Base-by-base conservation (phyloP, 2,329 filamentous ascomycete genomes). In the Lasiodiplodia sp. region DNA sequence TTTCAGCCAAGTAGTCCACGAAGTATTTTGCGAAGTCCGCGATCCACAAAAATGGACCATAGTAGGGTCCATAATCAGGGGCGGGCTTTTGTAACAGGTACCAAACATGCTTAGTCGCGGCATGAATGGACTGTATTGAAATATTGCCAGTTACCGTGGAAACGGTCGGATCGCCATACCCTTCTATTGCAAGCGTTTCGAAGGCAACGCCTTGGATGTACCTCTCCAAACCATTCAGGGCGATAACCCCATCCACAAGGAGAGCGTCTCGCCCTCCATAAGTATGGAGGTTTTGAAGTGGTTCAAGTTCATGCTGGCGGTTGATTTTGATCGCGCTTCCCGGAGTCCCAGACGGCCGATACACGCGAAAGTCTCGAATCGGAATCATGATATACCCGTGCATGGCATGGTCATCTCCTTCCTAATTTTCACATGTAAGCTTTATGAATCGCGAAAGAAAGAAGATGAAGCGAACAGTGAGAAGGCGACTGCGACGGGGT, bases 1-100 rank as follows among this genome's bases (percentile, higher is more conserved):
- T 64, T 1, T 73, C 68, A 2, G 77, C 72, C 58, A 91, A 81
- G 71, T 86, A 96, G 70, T 94, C 90, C 1, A 94, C 83, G 28
- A 91, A 85, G 72, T 93, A 88, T 74, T 94, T 95, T 0, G 87
- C 84, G 0, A 96, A 80, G 65, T 91, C 85, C 0, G 88, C 90
- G 0, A 94, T 78, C 92, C 92, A 96, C 0, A 89, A 69, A 70
- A 93, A 95, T 0, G 87, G 84, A 0, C 79, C 60, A 69, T 90
- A 86, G 72, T 90, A 94, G 2, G 87, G 80, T 12, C 70, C 70
- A 73, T 96, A 96, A 47, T 89, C 88, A 0, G 70, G 34, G 0
- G 88, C 82, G 0, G 92, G 90, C 1, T 68, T 71, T 1, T 73
- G 73, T 0, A 96, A 77, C 11, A 83, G 83, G 74, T 94, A 96